Base-by-base conservation (phyloP, 371 early-diverging fungal genomes). In the Vairimorpha necatrix region DNA sequence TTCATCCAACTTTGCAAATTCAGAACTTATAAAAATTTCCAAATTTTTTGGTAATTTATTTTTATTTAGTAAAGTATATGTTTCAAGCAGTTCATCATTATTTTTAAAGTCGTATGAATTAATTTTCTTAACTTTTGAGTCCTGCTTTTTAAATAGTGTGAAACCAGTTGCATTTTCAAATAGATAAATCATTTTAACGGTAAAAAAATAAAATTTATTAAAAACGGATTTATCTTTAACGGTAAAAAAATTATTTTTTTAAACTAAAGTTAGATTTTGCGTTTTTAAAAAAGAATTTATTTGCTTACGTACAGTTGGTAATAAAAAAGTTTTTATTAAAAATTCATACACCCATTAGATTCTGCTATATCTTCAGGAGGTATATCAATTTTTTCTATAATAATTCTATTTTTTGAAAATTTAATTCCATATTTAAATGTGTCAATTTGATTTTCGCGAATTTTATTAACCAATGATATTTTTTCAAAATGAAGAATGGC, bases 51-150 rank as follows among this genome's bases (percentile, higher is more conserved):
- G 89, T 68, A 95, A 85, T 87, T 92, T 91, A 62, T 93, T 94
- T 87, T 93, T 93, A 50, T 93, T 90, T 72, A 95, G 84, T 71
- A 91, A 92, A n/a, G 92, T 92, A 69, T 91, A 91, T 22, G 94
- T 93, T 62, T 91, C 88, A 83, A 96, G 87, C 28, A 94, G 94
- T 80, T 93, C 94, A 69, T 91, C 91, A 47, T 94, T 94, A 88
- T 93, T 93, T 82, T 92, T 93, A 82, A 94, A 96, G 86, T 93
- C 94, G 78, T 90, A 88, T 87, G 93, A 93, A 68, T 92, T 92
- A 84, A 91, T 87, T 74, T 95, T 88, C 14, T 67, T 34, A 14
- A 48, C 85, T 86, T 90, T 90, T 75, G 86, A 87, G 78, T 92
- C 92, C 72, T 90, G 88, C 47, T 90, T 87, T 87, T 90, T 90